Evolutionary conservation across 768 basidiomycete genomes (phyloP), one percentile per base, ranked within the genome.

Genomic region (Termitomyces eurrhizus): DNA sequence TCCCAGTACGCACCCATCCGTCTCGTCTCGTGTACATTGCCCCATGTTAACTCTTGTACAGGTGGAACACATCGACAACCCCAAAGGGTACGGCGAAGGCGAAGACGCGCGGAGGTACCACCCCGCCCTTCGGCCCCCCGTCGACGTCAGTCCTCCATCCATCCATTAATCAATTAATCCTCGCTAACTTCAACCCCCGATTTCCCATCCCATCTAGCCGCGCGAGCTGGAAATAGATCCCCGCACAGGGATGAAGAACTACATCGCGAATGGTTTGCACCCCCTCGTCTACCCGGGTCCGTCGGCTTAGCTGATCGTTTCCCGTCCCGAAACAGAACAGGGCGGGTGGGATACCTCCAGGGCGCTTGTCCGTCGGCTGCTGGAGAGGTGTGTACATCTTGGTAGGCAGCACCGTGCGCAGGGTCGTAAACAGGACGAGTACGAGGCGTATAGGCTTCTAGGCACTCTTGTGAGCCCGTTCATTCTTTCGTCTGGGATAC

Each of bases 181-280:
- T 24, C 46, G 9, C 52, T 8, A 24, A 58, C 13, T 4, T 21
- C 2, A 26, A 53, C 53, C 51, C 49, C n/a, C n/a, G n/a, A n/a
- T n/a, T n/a, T n/a, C n/a, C n/a, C n/a, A n/a, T n/a, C n/a, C 21
- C 21, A 21, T 21, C 21, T 61, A 90, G 86, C 90, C 90, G 0
- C 75, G 81, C 39, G 95, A 98, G 68, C 78, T 96, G 0, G 89
- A 95, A 66, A 80, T 98, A 7, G 95, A 98, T 70, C 84, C 83
- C 0, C 75, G 80, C 14, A 92, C 90, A 0, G 95, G 94, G 2
- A 95, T 98, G 94, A 95, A 95, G 78, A 98, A 95, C 66, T 93
- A 92, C 72, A 95, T 95, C 61, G 92, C 92, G 0, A 95, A 95
- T 71, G 85, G 86, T 21, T 21, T 83, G 60, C 18, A 60, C 35